phyloP scores from a whole-genome alignment of 192 early-diverging fungal species.

The Umbelopsis sp. region DNA sequence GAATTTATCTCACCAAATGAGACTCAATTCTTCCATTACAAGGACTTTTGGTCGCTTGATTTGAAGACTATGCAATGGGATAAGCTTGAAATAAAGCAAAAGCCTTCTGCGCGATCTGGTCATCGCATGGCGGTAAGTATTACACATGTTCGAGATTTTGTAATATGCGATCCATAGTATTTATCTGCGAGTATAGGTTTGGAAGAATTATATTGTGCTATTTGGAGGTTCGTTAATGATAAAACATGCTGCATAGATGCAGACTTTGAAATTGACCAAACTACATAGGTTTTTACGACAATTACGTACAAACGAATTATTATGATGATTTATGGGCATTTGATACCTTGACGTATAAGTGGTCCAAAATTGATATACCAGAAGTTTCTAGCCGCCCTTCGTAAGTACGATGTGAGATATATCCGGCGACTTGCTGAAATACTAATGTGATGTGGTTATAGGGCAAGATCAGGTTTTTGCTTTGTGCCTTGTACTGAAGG shows the following conservation, averaged over 20 bases:
- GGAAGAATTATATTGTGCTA: constrained; percentile 66
- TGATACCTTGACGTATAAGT: constrained; percentile 61
- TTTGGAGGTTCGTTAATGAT: constrained; percentile 57
- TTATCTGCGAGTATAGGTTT: constrained; percentile 29
- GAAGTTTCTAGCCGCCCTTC: constrained; percentile 37
- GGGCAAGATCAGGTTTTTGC: constrained; percentile 64
- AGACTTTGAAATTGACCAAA: not conserved
- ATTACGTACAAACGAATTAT: constrained; percentile 51
- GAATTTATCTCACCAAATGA: constrained; percentile 67
- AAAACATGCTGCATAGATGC: not conserved
- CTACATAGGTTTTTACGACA: constrained; percentile 42
- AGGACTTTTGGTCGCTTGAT: constrained; percentile 78
- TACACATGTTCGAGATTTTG: not conserved
- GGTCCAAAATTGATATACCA: constrained; percentile 43
- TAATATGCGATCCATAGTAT: not conserved
- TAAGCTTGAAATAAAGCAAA: constrained; percentile 60
- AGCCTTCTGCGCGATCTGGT: constrained; percentile 60
- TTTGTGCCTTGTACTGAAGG: constrained; percentile 57
- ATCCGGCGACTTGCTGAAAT: not conserved
- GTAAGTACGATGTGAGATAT: constrained; percentile 1
- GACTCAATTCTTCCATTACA: constrained; percentile 67
- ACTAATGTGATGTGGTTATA: constrained; percentile 15
- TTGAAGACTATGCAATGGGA: constrained; percentile 70
- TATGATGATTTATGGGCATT: constrained; percentile 73
- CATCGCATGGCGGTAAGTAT: constrained; percentile 57